Evolutionary conservation across 257 asterid genomes (phyloP), one percentile per base, ranked within the genome.

Genomic region (Pogostemon cablin): DNA sequence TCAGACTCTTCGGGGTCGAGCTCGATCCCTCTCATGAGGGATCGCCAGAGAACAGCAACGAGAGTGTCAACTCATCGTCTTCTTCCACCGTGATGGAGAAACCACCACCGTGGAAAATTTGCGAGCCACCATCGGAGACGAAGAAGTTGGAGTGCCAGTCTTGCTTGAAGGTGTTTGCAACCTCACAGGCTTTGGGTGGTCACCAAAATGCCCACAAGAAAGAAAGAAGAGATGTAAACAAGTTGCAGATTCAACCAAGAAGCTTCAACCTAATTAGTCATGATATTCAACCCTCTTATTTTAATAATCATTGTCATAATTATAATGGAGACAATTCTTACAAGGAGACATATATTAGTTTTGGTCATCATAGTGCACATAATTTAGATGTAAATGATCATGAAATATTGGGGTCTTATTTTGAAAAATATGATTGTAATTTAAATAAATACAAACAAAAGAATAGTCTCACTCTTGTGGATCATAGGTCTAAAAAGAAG

Each of bases 121-220:
- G 35, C 2, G 43, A 5, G 43, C 3, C 64, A 3, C 3, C n/a
- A 3, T 2, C 42, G 0, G 78, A 43, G 34, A 68, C 49, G 40
- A 86, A 77, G 84, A 85, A 82, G 66, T 86, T 89, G 50, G 87
- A 77, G 79, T 92, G 98, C 65, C 80, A 79, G 41, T 80, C 82
- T 68, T 92, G 98, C 64, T 71, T 65, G 0, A 92, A 89, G 75
- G 78, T 75, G n/a, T 90, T 92, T 38, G 83, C 79, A 9, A 92
- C 85, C 68, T 85, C 98, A 34, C 98, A 89, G 44, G 98, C 96
- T 6, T 73, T 92, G 32, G 98, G 98, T 6, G 98, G 98, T 0
- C 98, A 91, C 68, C 98, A 91, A 63, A 91, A 91, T 78, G 98
- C 98, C 43, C 98, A 91, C 78, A 89, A 89, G 49, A 89, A 82